Conservation (phyloP, 441 rosid species). For the Manihot esculenta region DNA sequence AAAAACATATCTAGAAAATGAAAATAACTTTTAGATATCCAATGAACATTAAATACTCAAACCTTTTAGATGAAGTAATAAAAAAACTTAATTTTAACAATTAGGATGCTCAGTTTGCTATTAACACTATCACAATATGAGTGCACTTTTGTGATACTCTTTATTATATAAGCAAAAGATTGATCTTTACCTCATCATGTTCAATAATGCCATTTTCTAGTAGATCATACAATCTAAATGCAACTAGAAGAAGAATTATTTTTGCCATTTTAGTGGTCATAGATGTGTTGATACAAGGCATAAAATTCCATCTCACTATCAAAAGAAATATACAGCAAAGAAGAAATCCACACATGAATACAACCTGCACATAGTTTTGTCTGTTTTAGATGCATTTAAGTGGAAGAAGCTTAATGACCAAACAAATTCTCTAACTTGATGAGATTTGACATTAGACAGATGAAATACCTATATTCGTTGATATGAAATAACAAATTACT, state of each 20-base stretch:
- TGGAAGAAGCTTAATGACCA: slow-evolving; percentile 56
- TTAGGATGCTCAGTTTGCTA: no score
- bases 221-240: slow-evolving; percentile 64
- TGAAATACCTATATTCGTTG: slow-evolving; percentile 45
- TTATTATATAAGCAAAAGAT: neutral
- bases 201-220: slow-evolving; percentile 63
- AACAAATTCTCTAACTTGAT: slow-evolving; percentile 61
- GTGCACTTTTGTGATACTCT: neutral
- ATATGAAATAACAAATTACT: neutral
- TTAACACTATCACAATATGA: neutral
- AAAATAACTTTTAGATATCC: no score
- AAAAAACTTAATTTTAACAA: no score
- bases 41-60: no score
- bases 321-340: neutral
- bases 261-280: slow-evolving; percentile 8
- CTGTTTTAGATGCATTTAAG: slow-evolving; percentile 45
- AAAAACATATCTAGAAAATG: no score
- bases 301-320: neutral
- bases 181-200: slow-evolving; percentile 47
- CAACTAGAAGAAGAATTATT: slow-evolving; percentile 44
- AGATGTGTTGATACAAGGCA: neutral
- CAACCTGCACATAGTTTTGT: slow-evolving; percentile 50
- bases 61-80: no score
- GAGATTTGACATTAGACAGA: slow-evolving; percentile 46
- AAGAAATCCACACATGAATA: neutral